Conservation (phyloP, 164 flowering plant species). For the Tetrastigma voinierianum region DNA sequence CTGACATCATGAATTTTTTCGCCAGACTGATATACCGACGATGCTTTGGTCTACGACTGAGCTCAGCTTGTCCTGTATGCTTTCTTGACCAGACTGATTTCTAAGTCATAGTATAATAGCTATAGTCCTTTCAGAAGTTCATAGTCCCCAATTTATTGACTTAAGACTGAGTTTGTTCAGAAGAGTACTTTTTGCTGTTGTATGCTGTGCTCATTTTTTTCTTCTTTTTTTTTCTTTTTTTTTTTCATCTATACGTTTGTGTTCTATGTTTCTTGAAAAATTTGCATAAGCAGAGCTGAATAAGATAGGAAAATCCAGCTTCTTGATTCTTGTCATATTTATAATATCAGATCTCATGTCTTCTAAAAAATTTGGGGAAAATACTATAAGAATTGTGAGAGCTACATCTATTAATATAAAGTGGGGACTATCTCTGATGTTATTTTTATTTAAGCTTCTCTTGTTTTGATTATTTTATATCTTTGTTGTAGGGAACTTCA, state of each 20-base stretch:
- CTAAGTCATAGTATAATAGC: neutral
- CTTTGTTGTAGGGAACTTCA: constrained; percentile 68
- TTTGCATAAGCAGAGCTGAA: too few species aligned
- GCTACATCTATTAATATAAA: too few species aligned
- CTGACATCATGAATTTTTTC: constrained; percentile 2
- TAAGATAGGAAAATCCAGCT: too few species aligned
- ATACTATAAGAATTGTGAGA: neutral
- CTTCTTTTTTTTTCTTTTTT: neutral
- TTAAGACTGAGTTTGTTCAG: neutral
- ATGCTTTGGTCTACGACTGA: neutral
- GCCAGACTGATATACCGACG: neutral
- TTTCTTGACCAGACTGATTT: neutral
- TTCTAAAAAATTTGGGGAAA: neutral
- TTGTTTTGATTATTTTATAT: neutral
- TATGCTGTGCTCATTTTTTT: neutral
- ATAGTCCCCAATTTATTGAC: neutral
- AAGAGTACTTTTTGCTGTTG: neutral
- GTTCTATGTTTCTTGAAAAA: too few species aligned
- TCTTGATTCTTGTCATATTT: too few species aligned
- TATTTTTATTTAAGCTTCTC: neutral
- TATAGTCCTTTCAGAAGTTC: neutral
- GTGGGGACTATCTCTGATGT: too few species aligned
- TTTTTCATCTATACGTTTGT: neutral
- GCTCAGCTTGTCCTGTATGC: constrained; percentile 6
- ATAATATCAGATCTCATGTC: too few species aligned